Evolutionary conservation across 164 flowering plant species (phyloP).

Genomic region (Magnolia changhungtana): DNA sequence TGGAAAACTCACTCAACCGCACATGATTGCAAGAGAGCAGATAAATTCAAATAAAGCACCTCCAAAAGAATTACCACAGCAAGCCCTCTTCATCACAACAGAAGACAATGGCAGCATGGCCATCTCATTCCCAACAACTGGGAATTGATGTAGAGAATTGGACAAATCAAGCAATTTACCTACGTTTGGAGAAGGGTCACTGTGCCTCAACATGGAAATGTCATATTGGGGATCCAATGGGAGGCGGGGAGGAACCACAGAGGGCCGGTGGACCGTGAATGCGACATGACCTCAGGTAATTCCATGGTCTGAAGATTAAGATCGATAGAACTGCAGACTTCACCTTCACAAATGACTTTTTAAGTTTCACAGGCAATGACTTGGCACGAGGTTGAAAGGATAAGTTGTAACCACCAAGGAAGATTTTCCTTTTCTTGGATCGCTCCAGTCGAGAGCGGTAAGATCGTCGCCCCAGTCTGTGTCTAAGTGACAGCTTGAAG

Average conservation of each 20-base stretch:
- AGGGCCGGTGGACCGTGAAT: background rate
- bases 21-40: too few relatives aligned
- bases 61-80: too few relatives aligned
- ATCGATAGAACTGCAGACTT: slow-evolving; percentile 1
- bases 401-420: slow-evolving; percentile 4
- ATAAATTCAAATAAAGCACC: too few relatives aligned
- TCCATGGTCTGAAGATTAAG: background rate
- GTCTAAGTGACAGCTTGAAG: too few relatives aligned
- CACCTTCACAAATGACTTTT: slow-evolving; percentile 4
- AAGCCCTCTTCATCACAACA: too few relatives aligned
- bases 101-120: too few relatives aligned
- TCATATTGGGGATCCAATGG: background rate
- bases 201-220: background rate
- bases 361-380: slow-evolving; percentile 2
- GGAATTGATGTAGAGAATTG: too few relatives aligned
- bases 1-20: too few relatives aligned
- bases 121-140: too few relatives aligned
- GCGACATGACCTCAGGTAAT: background rate
- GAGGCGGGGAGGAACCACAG: slow-evolving; percentile 3
- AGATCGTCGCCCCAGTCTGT: background rate
- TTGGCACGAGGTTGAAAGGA: background rate
- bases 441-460: background rate
- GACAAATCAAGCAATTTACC: too few relatives aligned
- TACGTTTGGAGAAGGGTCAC: too few relatives aligned
- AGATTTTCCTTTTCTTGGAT: slow-evolving; percentile 6